Conservation (phyloP, 768 basidiomycete genomes). For the Podaxis carcinomalis region DNA sequence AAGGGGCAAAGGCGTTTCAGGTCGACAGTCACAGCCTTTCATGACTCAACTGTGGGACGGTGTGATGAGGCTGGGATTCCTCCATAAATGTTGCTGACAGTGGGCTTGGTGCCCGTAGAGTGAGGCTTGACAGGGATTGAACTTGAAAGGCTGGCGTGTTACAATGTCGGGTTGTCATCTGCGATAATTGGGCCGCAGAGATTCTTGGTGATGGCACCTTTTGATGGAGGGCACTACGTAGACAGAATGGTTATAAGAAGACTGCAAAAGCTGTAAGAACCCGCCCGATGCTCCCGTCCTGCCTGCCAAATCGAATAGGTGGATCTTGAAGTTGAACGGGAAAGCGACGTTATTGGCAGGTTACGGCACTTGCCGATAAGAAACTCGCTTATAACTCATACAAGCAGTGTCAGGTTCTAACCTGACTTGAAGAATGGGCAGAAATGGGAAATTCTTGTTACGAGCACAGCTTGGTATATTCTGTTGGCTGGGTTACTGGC, state of each 20-base stretch:
- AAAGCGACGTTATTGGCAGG: conserved; percentile 43
- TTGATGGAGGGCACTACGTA: no score
- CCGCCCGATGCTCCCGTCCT: conserved; percentile 75
- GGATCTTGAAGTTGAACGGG: conserved; percentile 37
- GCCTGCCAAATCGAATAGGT: conserved; percentile 53
- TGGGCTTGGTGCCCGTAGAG: conserved; percentile 56
- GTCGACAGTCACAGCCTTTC: no score
- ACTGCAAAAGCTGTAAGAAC: conserved; percentile 40
- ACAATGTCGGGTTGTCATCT: conserved; percentile 66
- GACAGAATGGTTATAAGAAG: conserved; percentile 17
- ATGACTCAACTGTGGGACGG: conserved; percentile 56
- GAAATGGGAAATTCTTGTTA: conserved; percentile 38
- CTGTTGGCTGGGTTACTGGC: conserved; percentile 47
- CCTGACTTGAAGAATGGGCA: conserved; percentile 59
- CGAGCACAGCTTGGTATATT: conserved; percentile 73
- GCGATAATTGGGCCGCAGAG: conserved; percentile 20
- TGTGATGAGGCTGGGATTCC: conserved; percentile 42
- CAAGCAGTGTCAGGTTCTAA: conserved; percentile 46
- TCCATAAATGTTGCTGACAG: conserved; percentile 48
- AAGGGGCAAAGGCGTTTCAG: no score
- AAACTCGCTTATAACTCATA: conserved; percentile 62
- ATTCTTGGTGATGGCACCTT: no score
- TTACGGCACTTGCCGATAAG: conserved; percentile 68
- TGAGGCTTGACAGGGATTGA: conserved; percentile 53
- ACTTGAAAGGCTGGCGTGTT: conserved; percentile 63